Evolutionary conservation across 176 grass and related monocot species (phyloP).

Genomic region (Avena sativa): DNA sequence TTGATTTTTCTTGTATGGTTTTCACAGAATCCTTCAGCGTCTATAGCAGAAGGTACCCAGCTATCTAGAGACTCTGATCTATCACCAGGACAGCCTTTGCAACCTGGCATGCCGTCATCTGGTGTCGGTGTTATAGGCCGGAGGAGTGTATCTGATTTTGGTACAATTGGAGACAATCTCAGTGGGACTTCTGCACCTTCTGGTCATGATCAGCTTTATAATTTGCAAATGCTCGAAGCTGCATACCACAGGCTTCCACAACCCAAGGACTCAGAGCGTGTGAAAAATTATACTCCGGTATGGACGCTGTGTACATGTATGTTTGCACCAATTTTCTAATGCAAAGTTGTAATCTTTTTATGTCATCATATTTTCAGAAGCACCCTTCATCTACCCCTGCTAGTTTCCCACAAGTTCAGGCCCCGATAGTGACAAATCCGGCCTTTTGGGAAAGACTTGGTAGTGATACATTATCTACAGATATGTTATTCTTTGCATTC

Average conservation of each 20-base stretch:
- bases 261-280: conserved; percentile 89
- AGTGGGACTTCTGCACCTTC: conserved; percentile 56
- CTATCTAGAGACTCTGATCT: conserved; percentile 77
- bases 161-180: conserved; percentile 85
- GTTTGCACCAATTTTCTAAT: neutral
- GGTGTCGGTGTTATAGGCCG: conserved; percentile 90
- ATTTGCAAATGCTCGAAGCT: conserved; percentile 94
- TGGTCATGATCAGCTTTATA: conserved; percentile 78
- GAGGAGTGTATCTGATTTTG: conserved; percentile 88
- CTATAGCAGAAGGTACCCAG: conserved; percentile 69
- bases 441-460: conserved; percentile 93
- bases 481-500: conserved; percentile 98
- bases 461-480: conserved; percentile 76
- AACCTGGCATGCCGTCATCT: conserved; percentile 69
- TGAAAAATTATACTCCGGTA: conserved; percentile 85
- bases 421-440: conserved; percentile 81
- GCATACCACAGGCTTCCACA: conserved; percentile 88
- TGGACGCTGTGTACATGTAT: conserved; percentile 8
- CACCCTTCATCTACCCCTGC: conserved; percentile 75
- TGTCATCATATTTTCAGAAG: conserved; percentile 66
- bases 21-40: conserved; percentile 58
- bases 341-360: conserved; percentile 34
- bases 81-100: conserved; percentile 79
- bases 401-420: conserved; percentile 87
- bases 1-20: conserved; percentile 26